phyloP scores from a whole-genome alignment of 345 rosid genomes.

The Hibiscus mutabilis region DNA sequence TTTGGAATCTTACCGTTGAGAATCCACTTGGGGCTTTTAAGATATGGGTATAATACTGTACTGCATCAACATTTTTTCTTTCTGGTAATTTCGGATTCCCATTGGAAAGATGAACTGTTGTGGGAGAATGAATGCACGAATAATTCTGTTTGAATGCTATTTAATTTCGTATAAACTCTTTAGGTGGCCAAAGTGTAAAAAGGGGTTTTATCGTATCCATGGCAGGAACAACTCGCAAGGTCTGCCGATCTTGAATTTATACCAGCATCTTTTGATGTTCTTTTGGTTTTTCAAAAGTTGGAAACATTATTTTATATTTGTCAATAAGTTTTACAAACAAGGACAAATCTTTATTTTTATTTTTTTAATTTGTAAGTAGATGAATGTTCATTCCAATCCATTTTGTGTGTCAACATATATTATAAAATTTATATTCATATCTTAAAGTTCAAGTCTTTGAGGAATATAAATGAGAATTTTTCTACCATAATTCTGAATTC shows the following conservation, averaged over 20 bases:
- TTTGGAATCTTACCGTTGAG: slow-evolving; percentile 19
- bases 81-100: slow-evolving; percentile 15
- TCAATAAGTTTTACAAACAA: background rate
- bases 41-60: background rate
- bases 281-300: background rate
- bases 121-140: no score
- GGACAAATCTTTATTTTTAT: background rate
- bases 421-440: slow-evolving; percentile 22
- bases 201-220: slow-evolving; percentile 9
- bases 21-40: slow-evolving; percentile 16
- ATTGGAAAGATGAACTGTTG: slow-evolving; percentile 16
- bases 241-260: slow-evolving; percentile 23
- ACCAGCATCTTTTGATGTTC: slow-evolving; percentile 10
- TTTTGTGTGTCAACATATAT: slow-evolving; percentile 6
- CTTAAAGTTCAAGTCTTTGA: slow-evolving; percentile 46
- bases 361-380: slow-evolving; percentile 14
- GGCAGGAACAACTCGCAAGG: slow-evolving; percentile 16
- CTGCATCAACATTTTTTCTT: slow-evolving; percentile 2
- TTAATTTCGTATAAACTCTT: background rate
- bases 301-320: background rate
- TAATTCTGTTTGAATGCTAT: background rate
- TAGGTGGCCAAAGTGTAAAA: slow-evolving; percentile 1
- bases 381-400: slow-evolving; percentile 44
- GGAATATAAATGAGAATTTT: slow-evolving; percentile 39
- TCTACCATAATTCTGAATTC: slow-evolving; percentile 24